These are phyloP conservation scores for Jamesozyma gamospora DNA, from an alignment of 805 yeast species.

Conservation along the genomic window DNA sequence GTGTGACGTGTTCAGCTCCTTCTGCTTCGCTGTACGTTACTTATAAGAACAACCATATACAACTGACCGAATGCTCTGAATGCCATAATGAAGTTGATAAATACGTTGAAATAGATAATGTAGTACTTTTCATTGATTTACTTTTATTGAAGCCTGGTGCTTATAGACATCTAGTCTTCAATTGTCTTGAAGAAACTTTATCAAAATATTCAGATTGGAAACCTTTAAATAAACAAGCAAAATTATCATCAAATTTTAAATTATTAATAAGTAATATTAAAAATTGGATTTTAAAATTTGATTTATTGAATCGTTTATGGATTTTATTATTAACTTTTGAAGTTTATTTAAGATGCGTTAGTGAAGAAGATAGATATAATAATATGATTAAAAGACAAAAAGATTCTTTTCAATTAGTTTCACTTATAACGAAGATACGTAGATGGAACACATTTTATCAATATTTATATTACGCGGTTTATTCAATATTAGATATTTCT, in stretches of 20 bases:
- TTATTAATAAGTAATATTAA: conserved; percentile 5
- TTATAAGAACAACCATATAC: conserved; percentile 70
- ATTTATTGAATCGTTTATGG: conserved; percentile 38
- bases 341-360: conserved; percentile 86
- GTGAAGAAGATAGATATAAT: conserved; percentile 52
- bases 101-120: conserved; percentile 83
- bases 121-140: conserved; percentile 73
- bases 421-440: conserved; percentile 28
- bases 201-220: conserved; percentile 11
- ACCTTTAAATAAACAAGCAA: too few relatives aligned
- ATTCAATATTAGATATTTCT: conserved; percentile 40
- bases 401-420: neutral
- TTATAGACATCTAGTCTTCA: conserved; percentile 76
- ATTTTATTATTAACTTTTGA: conserved; percentile 68
- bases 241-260: too few relatives aligned
- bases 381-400: neutral
- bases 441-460: conserved; percentile 36
- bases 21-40: conserved; percentile 56
- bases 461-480: conserved; percentile 45
- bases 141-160: conserved; percentile 80
- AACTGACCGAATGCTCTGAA: conserved; percentile 60
- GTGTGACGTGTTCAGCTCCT: conserved; percentile 75
- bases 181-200: conserved; percentile 34
- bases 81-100: conserved; percentile 78
- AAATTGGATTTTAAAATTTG: conserved; percentile 17